Evolutionary conservation across 805 yeast species (phyloP).

Genomic region (Wickerhamomyces subpelliculosus): DNA sequence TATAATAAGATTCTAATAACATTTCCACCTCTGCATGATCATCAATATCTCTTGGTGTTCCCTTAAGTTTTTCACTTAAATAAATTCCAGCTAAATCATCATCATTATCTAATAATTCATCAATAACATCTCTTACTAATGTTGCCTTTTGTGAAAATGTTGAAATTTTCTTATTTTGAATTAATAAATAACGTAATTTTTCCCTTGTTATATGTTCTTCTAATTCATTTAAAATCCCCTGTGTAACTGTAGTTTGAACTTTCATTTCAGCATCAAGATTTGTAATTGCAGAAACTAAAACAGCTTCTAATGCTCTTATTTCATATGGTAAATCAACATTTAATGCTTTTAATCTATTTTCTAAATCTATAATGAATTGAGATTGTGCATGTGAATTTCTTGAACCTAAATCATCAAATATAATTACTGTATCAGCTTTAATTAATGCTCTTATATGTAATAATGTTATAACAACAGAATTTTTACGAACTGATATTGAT

Average conservation of each 20-base stretch:
- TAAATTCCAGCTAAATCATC: conserved; percentile 80
- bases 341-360: conserved; percentile 47
- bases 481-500: conserved; percentile 65
- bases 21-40: conserved; percentile 88
- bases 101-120: conserved; percentile 81
- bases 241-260: conserved; percentile 70
- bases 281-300: conserved; percentile 71
- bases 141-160: conserved; percentile 81
- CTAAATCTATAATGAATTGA: conserved; percentile 76
- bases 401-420: conserved; percentile 65
- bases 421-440: conserved; percentile 60
- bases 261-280: conserved; percentile 83
- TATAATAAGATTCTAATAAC: conserved; percentile 83
- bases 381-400: conserved; percentile 61
- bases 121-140: conserved; percentile 74
- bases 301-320: conserved; percentile 83
- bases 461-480: conserved; percentile 65
- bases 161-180: conserved; percentile 78
- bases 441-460: conserved; percentile 76
- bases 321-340: conserved; percentile 69
- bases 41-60: conserved; percentile 42
- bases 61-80: conserved; percentile 50
- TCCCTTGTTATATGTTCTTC: conserved; percentile 79
- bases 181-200: conserved; percentile 67
- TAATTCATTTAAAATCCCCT: conserved; percentile 65